A percentile compares a stretch with the other conserved stretches of the same genome.
These are phyloP conservation scores for Arthrocladium fulminans DNA, from an alignment of 2,329 filamentous ascomycete genomes.

Conservation along the genomic window DNA sequence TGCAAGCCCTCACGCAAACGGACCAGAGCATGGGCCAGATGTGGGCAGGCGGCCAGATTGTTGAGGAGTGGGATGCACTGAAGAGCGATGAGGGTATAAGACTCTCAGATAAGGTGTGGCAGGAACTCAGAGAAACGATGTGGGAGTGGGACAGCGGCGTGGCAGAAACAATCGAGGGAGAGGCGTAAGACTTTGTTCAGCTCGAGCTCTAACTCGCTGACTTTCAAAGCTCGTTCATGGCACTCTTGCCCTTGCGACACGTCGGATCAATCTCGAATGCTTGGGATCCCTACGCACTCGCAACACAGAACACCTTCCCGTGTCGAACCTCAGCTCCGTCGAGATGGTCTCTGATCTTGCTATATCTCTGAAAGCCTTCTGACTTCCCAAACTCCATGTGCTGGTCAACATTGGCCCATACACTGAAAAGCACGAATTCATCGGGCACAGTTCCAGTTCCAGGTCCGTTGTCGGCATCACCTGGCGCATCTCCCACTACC, in stretches of 20 bases:
- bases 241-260: no score
- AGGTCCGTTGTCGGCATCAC: not conserved
- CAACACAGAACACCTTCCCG: constrained; percentile 7
- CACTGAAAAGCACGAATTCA: constrained; percentile 36
- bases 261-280: no score
- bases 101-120: constrained; percentile 33
- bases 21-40: constrained; percentile 36
- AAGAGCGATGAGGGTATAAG: constrained; percentile 26
- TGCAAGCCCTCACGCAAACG: constrained; percentile 35
- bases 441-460: constrained; percentile 23
- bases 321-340: constrained; percentile 26
- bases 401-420: constrained; percentile 31
- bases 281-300: not conserved
- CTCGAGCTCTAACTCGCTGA: no score
- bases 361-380: constrained; percentile 27
- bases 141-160: not conserved
- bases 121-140: constrained; percentile 32
- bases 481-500: not conserved
- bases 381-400: constrained; percentile 29
- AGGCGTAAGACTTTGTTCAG: not conserved
- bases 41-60: constrained; percentile 34
- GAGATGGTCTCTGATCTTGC: constrained; percentile 20
- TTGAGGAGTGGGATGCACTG: constrained; percentile 27
- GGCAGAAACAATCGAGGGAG: not conserved
- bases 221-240: no score